Evolutionary conservation across 768 basidiomycete species (phyloP).

Genomic region (Boletus barrowsii): DNA sequence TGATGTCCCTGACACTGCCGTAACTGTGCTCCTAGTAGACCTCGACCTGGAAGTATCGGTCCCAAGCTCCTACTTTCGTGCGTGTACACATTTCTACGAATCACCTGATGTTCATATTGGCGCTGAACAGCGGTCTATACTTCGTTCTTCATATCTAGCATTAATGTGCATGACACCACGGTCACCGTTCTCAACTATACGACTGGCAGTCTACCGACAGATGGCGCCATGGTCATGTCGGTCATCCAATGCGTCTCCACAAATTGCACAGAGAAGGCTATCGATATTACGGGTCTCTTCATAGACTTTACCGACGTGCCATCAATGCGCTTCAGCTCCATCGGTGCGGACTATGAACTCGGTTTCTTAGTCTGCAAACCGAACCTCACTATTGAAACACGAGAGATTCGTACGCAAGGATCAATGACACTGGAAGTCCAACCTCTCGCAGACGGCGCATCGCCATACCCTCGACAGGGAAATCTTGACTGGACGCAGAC

Average conservation of each 20-base stretch:
- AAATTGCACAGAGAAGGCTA: slow-evolving; percentile 2
- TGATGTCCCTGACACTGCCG: not conserved
- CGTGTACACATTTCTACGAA: not conserved
- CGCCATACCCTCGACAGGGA: slow-evolving; percentile 5
- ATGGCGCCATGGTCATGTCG: slow-evolving; percentile 15
- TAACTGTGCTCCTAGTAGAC: slow-evolving; percentile 5
- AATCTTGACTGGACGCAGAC: slow-evolving; percentile 19
- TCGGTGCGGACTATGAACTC: slow-evolving; percentile 15
- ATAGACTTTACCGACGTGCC: slow-evolving; percentile 13
- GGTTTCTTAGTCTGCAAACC: slow-evolving; percentile 25
- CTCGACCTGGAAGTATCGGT: slow-evolving; percentile 11
- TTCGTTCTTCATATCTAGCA: slow-evolving; percentile 8
- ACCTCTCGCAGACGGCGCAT: not conserved
- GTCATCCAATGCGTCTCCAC: slow-evolving; percentile 13
- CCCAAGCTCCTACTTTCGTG: slow-evolving; percentile 16
- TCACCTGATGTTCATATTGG: not conserved
- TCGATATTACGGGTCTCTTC: slow-evolving; percentile 11
- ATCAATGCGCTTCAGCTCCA: slow-evolving; percentile 8
- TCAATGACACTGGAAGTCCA: slow-evolving; percentile 12
- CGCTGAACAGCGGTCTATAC: slow-evolving; percentile 4
- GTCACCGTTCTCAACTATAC: slow-evolving; percentile 12
- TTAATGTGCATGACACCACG: slow-evolving; percentile 15
- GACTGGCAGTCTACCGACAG: slow-evolving; percentile 14
- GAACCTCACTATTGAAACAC: slow-evolving; percentile 20
- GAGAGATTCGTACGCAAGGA: slow-evolving; percentile 18